Conservation (phyloP, 345 rosid genomes). For the Gossypium rotundifolium region DNA sequence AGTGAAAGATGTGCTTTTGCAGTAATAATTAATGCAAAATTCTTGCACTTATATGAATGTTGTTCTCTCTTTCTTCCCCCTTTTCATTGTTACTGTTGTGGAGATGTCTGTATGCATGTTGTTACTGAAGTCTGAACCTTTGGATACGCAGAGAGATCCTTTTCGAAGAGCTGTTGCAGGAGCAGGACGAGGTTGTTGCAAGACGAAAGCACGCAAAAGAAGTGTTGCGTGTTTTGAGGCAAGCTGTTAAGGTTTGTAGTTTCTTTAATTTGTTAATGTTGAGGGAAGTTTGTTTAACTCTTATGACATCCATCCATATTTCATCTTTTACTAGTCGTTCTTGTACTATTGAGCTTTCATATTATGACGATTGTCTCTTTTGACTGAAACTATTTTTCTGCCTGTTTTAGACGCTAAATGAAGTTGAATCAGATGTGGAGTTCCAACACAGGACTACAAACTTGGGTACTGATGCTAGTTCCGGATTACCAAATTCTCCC, state of each 20-base stretch:
- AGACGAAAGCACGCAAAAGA: slow-evolving; percentile 22
- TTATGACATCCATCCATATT: neutral
- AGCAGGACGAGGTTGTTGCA: slow-evolving; percentile 21
- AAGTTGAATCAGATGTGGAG: slow-evolving; percentile 26
- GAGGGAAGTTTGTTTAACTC: neutral
- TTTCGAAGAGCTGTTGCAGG: slow-evolving; percentile 35
- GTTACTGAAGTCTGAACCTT: neutral
- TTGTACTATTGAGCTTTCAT: neutral
- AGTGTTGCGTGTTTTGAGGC: slow-evolving; percentile 21
- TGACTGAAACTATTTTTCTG: neutral
- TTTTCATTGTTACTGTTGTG: neutral
- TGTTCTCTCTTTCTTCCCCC: neutral
- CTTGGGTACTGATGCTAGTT: neutral
- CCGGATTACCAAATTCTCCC: slow-evolving; percentile 9
- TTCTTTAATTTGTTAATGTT: neutral
- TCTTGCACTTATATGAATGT: neutral
- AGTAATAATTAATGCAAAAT: neutral
- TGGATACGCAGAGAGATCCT: slow-evolving; percentile 27
- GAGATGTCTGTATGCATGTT: neutral
- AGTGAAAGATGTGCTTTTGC: neutral
- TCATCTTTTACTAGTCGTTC: neutral
- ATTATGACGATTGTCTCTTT: neutral
- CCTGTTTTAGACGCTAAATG: slow-evolving; percentile 22
- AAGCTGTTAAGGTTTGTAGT: slow-evolving; percentile 36
- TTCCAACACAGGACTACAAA: slow-evolving; percentile 5